phyloP scores from a whole-genome alignment of 2,329 filamentous ascomycete genomes.

The Fonsecaea nubica region DNA sequence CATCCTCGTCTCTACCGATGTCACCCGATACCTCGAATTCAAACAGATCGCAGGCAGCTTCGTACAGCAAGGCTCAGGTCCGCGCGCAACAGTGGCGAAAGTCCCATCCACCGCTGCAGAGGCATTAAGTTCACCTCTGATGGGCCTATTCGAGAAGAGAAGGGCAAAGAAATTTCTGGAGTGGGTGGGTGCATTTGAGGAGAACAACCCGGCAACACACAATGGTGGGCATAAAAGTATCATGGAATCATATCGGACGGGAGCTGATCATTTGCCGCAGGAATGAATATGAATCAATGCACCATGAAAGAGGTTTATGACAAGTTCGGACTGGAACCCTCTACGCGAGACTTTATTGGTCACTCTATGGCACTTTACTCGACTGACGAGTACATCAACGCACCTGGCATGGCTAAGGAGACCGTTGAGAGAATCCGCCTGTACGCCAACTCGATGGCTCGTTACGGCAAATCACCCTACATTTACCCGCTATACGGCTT shows the following conservation, averaged over 20 bases:
- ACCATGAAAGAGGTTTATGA: conserved; percentile 99
- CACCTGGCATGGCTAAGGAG: conserved; percentile 76
- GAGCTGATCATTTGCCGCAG: conserved; percentile 46
- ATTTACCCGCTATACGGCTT: conserved; percentile 99
- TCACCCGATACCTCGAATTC: conserved; percentile 87
- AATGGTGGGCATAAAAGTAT: conserved; percentile 68
- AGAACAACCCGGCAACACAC: conserved; percentile 82
- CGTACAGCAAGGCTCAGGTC: conserved; percentile 84
- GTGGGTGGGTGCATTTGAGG: conserved; percentile 88
- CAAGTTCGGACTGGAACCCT: conserved; percentile 90
- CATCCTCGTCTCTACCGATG: conserved; percentile 95
- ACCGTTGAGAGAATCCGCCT: conserved; percentile 90
- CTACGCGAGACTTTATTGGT: conserved; percentile 93
- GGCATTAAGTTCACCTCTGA: conserved; percentile 87
- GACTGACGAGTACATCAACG: conserved; percentile 83
- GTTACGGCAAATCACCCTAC: conserved; percentile 98
- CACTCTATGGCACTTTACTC: conserved; percentile 98
- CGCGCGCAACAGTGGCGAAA: conserved; percentile 92
- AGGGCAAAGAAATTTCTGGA: conserved; percentile 96
- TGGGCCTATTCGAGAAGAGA: conserved; percentile 98
- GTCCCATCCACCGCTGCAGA: conserved; percentile 92
- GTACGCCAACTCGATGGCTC: conserved; percentile 96
- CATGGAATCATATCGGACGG: not conserved
- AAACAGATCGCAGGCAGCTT: conserved; percentile 95
- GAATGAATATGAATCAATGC: conserved; percentile 76